Evolutionary conservation across 73 alveolate genomes (phyloP), one percentile per base, ranked within the genome.

Genomic region (Tetrahymena thermophila): DNA sequence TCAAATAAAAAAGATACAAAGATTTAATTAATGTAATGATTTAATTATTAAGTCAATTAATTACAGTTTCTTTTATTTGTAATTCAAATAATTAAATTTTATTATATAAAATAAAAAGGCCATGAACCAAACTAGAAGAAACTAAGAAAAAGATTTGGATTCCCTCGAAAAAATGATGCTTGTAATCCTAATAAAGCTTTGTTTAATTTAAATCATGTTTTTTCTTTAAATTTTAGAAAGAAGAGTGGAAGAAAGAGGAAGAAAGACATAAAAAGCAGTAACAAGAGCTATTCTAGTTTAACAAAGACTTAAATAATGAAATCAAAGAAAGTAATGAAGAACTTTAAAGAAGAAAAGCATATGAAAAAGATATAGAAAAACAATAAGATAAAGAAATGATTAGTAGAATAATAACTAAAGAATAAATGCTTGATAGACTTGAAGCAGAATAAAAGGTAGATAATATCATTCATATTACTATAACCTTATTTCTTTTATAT

Each of bases 201-300:
- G 28, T 50, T 50, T 50, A 50, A 10, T 2, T 50, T 50, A 0
- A 50, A 50, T 50, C 7, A 50, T 15, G 5, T 14, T 50, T 21
- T 50, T 50, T 15, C 83, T 50, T 50, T 19, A 40, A 40, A 40
- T 19, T 71, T 71, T 71, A 71, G 89, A 94, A 85, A 94, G 85
- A 94, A 38, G 96, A 94, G 85, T 94, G 96, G 96, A 43, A 94
- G 42, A 94, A 93, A 55, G 96, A 94, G 5, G 94, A 94, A 13
- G 96, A 94, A 94, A 94, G 96, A 94, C 93, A 84, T 94, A 94
- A 85, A 94, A 43, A 94, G 21, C 37, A 71, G 11, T 11, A 71
- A 71, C 35, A 71, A 71, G 89, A 71, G 37, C 37, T 71, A 3
- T 71, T 71, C 89, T 71, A 71, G 31, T 71, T 71, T 71, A 71